A percentile compares a stretch with the other conserved stretches of the same genome.
These are phyloP conservation scores for Xanthoceras sorbifolium DNA, from an alignment of 345 rosid genomes.

Conservation along the genomic window DNA sequence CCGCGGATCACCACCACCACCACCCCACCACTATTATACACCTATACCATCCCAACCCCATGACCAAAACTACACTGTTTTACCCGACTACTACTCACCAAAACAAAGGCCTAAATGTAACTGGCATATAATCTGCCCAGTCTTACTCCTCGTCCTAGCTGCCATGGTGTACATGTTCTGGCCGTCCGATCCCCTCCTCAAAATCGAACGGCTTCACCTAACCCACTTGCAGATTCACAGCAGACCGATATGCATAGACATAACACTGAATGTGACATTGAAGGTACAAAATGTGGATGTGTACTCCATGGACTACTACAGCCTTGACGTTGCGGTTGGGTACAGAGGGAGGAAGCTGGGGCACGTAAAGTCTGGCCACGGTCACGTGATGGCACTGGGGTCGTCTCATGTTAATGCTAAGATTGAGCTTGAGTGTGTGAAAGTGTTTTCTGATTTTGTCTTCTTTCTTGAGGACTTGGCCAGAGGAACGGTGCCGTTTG, in stretches of 20 bases:
- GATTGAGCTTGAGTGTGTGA: slow-evolving; percentile 58
- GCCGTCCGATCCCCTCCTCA: slow-evolving; percentile 74
- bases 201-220: slow-evolving; percentile 53
- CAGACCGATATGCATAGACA: slow-evolving; percentile 53
- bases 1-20: slow-evolving; percentile 12
- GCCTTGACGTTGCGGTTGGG: slow-evolving; percentile 51
- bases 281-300: slow-evolving; percentile 67
- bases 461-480: slow-evolving; percentile 56
- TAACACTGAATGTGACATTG: slow-evolving; percentile 52
- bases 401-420: slow-evolving; percentile 68
- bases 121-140: slow-evolving; percentile 32
- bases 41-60: slow-evolving; percentile 28
- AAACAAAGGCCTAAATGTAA: slow-evolving; percentile 13
- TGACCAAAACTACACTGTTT: slow-evolving; percentile 33
- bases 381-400: slow-evolving; percentile 64
- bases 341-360: slow-evolving; percentile 80
- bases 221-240: slow-evolving; percentile 53
- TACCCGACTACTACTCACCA: slow-evolving; percentile 20
- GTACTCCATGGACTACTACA: slow-evolving; percentile 61
- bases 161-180: slow-evolving; percentile 49
- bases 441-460: slow-evolving; percentile 57
- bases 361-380: slow-evolving; percentile 54
- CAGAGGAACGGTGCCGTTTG: slow-evolving; percentile 46
- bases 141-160: slow-evolving; percentile 39
- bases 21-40: slow-evolving; percentile 22